phyloP scores from a whole-genome alignment of 169 alveolate species.

The Plasmodium cynomolgi region DNA sequence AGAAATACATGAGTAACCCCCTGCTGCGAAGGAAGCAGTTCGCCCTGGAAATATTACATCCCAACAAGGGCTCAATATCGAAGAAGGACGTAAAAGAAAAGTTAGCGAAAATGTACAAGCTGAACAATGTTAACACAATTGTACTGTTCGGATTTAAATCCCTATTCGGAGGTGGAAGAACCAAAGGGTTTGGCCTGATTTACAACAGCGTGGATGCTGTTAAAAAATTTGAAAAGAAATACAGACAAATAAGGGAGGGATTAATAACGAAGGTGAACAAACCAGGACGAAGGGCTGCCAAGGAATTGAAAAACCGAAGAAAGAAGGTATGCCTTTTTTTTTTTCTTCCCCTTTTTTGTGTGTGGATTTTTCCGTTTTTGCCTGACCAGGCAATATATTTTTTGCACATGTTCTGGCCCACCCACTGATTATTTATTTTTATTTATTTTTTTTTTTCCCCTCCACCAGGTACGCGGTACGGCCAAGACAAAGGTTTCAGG shows the following conservation, averaged over 20 bases:
- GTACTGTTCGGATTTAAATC: constrained; percentile 94
- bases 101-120: constrained; percentile 91
- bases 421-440: neutral
- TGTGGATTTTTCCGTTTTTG: neutral
- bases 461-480: constrained; percentile 79
- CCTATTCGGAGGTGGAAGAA: constrained; percentile 96
- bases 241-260: constrained; percentile 90
- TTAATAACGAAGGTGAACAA: constrained; percentile 84
- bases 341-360: constrained; percentile 5
- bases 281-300: constrained; percentile 90
- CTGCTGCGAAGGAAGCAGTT: constrained; percentile 93
- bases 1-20: constrained; percentile 92
- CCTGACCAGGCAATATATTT: neutral
- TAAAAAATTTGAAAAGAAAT: constrained; percentile 90
- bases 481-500: constrained; percentile 83
- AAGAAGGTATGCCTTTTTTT: constrained; percentile 83
- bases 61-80: constrained; percentile 93
- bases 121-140: constrained; percentile 88
- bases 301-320: constrained; percentile 90
- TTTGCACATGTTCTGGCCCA: neutral
- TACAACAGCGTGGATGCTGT: constrained; percentile 92
- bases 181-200: constrained; percentile 95
- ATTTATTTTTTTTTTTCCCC: constrained; percentile 11
- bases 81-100: constrained; percentile 92
- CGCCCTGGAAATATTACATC: constrained; percentile 93